Evolutionary conservation across 768 basidiomycete genomes (phyloP), one percentile per base, ranked within the genome.

Genomic region (Pisolithus microcarpus): DNA sequence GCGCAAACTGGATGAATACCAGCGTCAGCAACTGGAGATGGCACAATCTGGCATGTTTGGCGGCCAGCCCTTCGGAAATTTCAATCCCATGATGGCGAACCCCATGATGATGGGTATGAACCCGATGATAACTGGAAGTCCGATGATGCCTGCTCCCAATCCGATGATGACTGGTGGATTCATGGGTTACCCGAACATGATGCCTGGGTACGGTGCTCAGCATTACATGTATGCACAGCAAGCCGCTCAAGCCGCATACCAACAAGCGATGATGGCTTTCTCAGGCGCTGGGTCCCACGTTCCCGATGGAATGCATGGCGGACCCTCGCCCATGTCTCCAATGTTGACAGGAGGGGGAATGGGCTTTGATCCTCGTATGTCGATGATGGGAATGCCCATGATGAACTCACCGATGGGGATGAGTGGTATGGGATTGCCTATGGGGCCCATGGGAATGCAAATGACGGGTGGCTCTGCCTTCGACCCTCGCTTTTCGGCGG

Each of bases 171-270:
- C 79, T 6, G 79, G 80, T 49, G 66, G 69, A n/a, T 71, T 54
- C 46, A 75, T 71, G 75, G 71, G 68, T 38, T 74, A 65, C 52
- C 69, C 71, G 18, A 61, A 56, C 52, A 64, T 66, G 64, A 74
- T 76, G 69, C 63, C 72, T 0, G 65, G 64, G 38, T 74, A 61
- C 53, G 71, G 64, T 31, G 81, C 82, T 59, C 85, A 84, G 24
- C 87, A 88, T 53, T 87, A 89, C 58, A 80, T 91, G 81, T 85
- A 87, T 61, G 89, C 91, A 15, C 87, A 88, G 54, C 86, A 88
- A 60, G 87, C 87, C 7, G 82, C 77, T 1, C 74, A 85, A 34
- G 85, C 89, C 59, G 90, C 91, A 0, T 92, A 91, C 67, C 90
- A 91, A 62, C 87, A 90, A 62, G 87, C 88, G 18, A 91, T 91